Conservation (phyloP, 768 basidiomycete species). For the Cantharellus cinnabarinus region DNA sequence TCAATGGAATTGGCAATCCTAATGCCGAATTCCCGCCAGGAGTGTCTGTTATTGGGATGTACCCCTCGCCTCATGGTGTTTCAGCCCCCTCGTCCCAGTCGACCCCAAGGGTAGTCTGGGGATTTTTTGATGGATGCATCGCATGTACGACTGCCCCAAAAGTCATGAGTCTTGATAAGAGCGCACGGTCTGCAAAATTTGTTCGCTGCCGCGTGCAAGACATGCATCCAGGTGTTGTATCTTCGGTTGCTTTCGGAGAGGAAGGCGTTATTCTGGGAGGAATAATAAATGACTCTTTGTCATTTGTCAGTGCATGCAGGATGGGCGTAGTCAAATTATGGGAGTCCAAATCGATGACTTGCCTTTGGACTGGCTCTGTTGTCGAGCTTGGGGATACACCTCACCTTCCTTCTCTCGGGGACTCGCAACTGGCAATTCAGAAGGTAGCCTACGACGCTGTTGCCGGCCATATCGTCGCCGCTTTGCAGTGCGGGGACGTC, state of each 20-base stretch:
- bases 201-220: slow-evolving; percentile 31
- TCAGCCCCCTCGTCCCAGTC: slow-evolving; percentile 20
- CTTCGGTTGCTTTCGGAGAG: slow-evolving; percentile 33
- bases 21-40: slow-evolving; percentile 56
- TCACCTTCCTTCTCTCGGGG: neutral
- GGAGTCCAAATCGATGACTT: slow-evolving; percentile 33
- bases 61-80: slow-evolving; percentile 31
- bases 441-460: slow-evolving; percentile 19
- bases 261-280: neutral
- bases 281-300: too few relatives aligned
- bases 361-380: slow-evolving; percentile 41
- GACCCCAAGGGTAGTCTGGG: slow-evolving; percentile 39
- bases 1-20: slow-evolving; percentile 46
- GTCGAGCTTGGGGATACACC: slow-evolving; percentile 9
- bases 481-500: slow-evolving; percentile 35
- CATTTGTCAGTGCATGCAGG: slow-evolving; percentile 31
- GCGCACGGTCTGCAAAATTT: slow-evolving; percentile 7
- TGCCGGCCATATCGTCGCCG: slow-evolving; percentile 30
- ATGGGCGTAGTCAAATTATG: slow-evolving; percentile 61
- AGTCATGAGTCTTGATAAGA: slow-evolving; percentile 33
- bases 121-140: slow-evolving; percentile 47
- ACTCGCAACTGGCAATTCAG: neutral
- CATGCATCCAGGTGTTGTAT: slow-evolving; percentile 40
- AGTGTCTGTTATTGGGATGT: slow-evolving; percentile 18
- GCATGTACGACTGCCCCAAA: slow-evolving; percentile 35